phyloP scores from a whole-genome alignment of 805 yeast genomes.

The Saccharomycopsis sp. region DNA sequence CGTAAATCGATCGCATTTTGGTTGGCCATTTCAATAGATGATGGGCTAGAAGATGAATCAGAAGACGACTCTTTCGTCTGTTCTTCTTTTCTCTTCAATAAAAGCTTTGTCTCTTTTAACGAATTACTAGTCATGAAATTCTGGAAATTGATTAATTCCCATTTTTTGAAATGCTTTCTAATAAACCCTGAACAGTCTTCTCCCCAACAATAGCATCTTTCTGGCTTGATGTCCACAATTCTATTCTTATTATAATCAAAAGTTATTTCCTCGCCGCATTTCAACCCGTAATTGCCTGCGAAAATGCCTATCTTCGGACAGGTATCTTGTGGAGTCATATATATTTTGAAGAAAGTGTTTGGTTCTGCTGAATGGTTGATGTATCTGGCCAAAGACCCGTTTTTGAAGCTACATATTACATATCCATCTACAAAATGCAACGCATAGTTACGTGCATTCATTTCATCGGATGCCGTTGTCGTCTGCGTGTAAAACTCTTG shows the following conservation, averaged over 20 bases:
- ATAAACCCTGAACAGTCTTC: conserved; percentile 36
- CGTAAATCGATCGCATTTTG: not conserved
- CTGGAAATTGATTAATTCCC: conserved; percentile 6
- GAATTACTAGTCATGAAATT: not conserved
- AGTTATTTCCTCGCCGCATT: conserved; percentile 38
- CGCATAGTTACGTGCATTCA: conserved; percentile 32
- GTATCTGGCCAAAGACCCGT: conserved; percentile 44
- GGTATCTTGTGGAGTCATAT: conserved; percentile 36
- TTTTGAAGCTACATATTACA: conserved; percentile 38
- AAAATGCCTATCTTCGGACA: conserved; percentile 40
- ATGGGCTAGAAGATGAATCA: no score
- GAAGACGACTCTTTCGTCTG: not conserved
- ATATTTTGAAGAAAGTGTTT: conserved; percentile 42
- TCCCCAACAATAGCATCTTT: conserved; percentile 39
- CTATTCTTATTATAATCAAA: conserved; percentile 45
- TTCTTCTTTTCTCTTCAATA: not conserved
- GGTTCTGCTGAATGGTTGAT: conserved; percentile 46
- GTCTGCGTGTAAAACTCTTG: conserved; percentile 34
- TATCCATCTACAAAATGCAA: conserved; percentile 37
- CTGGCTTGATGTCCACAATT: conserved; percentile 38
- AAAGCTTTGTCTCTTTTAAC: not conserved
- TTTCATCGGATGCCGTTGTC: conserved; percentile 29
- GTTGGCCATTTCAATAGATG: not conserved
- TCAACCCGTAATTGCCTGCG: conserved; percentile 34
- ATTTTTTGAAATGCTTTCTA: conserved; percentile 25